Evolutionary conservation across 371 early-diverging fungal genomes (phyloP), one percentile per base, ranked within the genome.

Genomic region (Mortierella polycephala): DNA sequence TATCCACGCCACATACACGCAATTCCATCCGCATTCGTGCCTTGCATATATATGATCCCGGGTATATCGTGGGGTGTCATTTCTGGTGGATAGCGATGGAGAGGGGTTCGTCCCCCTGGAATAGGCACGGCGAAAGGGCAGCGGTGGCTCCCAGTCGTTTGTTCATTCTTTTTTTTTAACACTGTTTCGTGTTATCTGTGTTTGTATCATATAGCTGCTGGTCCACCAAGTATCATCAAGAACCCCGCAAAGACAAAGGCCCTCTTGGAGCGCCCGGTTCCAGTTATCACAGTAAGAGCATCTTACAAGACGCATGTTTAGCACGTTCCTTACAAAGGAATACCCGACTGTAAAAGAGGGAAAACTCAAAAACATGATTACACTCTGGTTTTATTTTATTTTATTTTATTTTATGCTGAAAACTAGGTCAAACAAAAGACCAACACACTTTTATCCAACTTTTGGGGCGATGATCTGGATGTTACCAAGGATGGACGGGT

Each of bases 401-500:
- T 39, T 39, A 7, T 54, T 8, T 12, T 7, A 51, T 45, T 40
- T 10, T 8, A 12, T 41, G 13, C n/a, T n/a, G 3, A 21, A 16
- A 8, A 1, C 7, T 64, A 77, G 79, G 50, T 71, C 62, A 68
- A 72, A 40, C 72, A 71, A 62, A 71, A 57, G 55, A 62, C 60
- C 16, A 77, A 79, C 60, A 72, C 69, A n/a, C 57, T 79, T 3
- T 60, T 79, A 2, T 54, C 79, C 21, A 64, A 79, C 66, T 79
- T 79, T 59, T 79, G 79, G 79, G 63, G 79, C 41, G 62, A 63
- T 13, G 73, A 79, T 44, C 68, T 64, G 14, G 79, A 79, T 55
- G 59, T 79, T 1, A 55, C 72, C n/a, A 68, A 71, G 65, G 73
- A 72, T 50, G 79, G 79, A 5, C 64, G 56, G 0, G 56, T 79